Evolutionary conservation across 2,329 filamentous ascomycete genomes (phyloP), one percentile per base, ranked within the genome.

Genomic region (Fusarium fujikuroi): DNA sequence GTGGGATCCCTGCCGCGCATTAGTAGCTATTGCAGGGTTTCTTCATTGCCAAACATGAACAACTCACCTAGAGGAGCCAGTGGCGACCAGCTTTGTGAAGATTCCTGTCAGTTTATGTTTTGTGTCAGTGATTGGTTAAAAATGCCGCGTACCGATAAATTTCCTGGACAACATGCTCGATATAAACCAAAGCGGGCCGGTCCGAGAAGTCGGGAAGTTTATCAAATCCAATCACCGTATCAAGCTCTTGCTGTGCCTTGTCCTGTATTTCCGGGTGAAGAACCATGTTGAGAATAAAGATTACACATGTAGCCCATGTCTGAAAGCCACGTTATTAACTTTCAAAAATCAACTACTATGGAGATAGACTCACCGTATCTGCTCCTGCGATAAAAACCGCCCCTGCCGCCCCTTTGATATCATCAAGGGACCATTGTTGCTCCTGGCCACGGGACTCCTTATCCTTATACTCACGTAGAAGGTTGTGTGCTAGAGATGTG

Each of bases 371-470:
- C 60, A 79, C 78, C 30, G 84, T 85, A 70, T 87, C 82, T 34
- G 82, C 81, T n/a, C 86, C 86, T 21, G 86, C 85, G 65, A 86
- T 85, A 70, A 84, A 86, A 46, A 87, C 81, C 11, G 86, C 84
- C 1, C 84, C 86, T 4, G 85, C 82, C 7, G 86, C 85, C 34
- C 86, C 86, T 75, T 87, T 86, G 74, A 88, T 85, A 69, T 87
- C 85, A 19, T 81, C 81, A 21, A 84, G 76, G 2, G 81, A 67
- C 77, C 77, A 79, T n/a, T 73, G 66, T 60, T 76, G 68, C 16
- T 68, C 59, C 14, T 57, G 49, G 3, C 63, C 69, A 10, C 57
- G 50, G 12, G 39, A 42, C 32, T 77, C 62, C 19, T 72, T 77
- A 4, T 61, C 39, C 21, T 58, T 72, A 49, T 77, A 64, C 23